Conservation (phyloP, 306 rosid species). For the Glycine soja region DNA sequence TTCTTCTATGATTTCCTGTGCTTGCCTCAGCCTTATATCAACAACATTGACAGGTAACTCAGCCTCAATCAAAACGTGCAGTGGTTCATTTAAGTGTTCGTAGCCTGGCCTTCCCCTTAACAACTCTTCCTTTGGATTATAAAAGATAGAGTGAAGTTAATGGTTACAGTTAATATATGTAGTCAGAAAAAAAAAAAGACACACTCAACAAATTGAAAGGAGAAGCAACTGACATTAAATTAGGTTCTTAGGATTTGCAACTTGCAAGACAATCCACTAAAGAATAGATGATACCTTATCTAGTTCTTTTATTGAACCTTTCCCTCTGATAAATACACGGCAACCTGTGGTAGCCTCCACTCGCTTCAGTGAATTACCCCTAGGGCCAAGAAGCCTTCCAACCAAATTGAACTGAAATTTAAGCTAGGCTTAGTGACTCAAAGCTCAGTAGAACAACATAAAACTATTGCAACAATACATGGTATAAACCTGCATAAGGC, state of each 20-base stretch:
- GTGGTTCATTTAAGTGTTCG: conserved; percentile 93
- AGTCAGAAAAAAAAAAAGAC: conserved; percentile 9
- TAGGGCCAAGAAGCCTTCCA: conserved; percentile 70
- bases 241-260: neutral
- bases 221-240: conserved; percentile 31
- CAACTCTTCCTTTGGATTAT: conserved; percentile 71
- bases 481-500: neutral
- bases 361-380: conserved; percentile 68
- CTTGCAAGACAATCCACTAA: neutral
- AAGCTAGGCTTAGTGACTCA: conserved; percentile 33
- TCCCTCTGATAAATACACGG: conserved; percentile 68
- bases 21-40: conserved; percentile 84
- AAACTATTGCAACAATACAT: neutral
- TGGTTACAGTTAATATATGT: neutral
- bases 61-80: conserved; percentile 89
- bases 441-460: conserved; percentile 2
- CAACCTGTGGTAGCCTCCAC: conserved; percentile 73
- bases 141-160: conserved; percentile 15
- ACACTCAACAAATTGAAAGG: neutral
- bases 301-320: conserved; percentile 63
- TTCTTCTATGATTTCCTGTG: conserved; percentile 87
- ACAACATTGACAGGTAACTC: conserved; percentile 81
- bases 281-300: conserved; percentile 55
- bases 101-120: conserved; percentile 91
- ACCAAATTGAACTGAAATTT: conserved; percentile 67